Conservation (phyloP, 768 basidiomycete species). For the Tulasnella calospora region DNA sequence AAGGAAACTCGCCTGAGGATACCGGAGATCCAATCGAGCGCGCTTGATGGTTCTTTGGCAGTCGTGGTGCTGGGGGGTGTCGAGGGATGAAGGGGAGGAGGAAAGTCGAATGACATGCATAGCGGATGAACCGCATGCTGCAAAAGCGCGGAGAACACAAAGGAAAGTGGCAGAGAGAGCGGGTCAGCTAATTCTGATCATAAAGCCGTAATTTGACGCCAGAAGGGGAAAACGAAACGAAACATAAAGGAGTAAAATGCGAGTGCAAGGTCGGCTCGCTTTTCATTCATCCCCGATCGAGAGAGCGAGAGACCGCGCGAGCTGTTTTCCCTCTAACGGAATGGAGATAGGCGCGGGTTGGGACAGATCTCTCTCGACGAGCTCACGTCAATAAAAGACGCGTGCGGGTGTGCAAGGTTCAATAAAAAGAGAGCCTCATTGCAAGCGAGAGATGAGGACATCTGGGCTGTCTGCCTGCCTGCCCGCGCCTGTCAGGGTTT, state of each 20-base stretch:
- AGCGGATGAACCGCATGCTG: background rate
- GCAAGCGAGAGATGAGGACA: background rate
- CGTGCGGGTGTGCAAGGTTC: background rate
- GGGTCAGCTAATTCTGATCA: background rate
- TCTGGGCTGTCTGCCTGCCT: background rate
- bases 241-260: too few species aligned
- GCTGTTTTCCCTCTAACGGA: background rate
- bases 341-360: background rate
- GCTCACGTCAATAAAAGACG: background rate
- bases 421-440: background rate
- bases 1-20: background rate
- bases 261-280: background rate
- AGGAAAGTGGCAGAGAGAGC: background rate
- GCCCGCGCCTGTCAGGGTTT: background rate
- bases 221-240: background rate
- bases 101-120: background rate
- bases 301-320: background rate
- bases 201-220: background rate
- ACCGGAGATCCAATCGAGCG: background rate
- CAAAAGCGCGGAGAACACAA: background rate
- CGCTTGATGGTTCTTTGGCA: background rate
- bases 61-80: background rate
- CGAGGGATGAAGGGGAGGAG: background rate
- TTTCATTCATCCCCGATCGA: background rate
- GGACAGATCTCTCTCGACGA: background rate